Conservation (phyloP, 2,329 filamentous ascomycete species). For the Neurospora sp. region DNA sequence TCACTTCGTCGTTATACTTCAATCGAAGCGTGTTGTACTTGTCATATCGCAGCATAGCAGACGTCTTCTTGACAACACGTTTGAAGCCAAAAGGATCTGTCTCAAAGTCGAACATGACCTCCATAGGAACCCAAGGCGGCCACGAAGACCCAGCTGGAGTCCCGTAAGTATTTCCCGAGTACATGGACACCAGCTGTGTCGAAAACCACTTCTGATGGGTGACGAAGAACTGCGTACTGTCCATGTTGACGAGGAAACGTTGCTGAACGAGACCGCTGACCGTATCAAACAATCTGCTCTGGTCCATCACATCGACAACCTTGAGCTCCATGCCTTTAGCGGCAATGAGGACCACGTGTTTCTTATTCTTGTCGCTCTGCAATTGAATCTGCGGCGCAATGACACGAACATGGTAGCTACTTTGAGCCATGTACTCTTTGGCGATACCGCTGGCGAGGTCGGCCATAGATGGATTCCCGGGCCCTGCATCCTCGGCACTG, state of each 20-base stretch:
- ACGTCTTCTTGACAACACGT: slow-evolving; percentile 92
- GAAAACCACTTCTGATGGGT: slow-evolving; percentile 87
- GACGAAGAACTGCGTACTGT: slow-evolving; percentile 96
- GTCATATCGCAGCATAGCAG: slow-evolving; percentile 86
- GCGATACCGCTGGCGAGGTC: slow-evolving; percentile 68
- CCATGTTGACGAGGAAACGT: slow-evolving; percentile 89
- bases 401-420: slow-evolving; percentile 86
- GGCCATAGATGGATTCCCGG: slow-evolving; percentile 34
- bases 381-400: slow-evolving; percentile 97
- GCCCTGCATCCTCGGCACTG: slow-evolving; percentile 51
- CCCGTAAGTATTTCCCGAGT: slow-evolving; percentile 89
- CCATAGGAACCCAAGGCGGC: slow-evolving; percentile 97
- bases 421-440: slow-evolving; percentile 80
- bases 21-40: slow-evolving; percentile 96
- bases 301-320: slow-evolving; percentile 96
- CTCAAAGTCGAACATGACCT: slow-evolving; percentile 96
- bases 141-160: slow-evolving; percentile 75
- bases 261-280: slow-evolving; percentile 93
- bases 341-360: slow-evolving; percentile 91
- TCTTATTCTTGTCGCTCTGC: slow-evolving; percentile 95
- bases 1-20: slow-evolving; percentile 94
- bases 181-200: slow-evolving; percentile 77
- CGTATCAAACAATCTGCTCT: slow-evolving; percentile 79
- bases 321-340: slow-evolving; percentile 98
- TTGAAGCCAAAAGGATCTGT: slow-evolving; percentile 96